Evolutionary conservation across 441 rosid genomes (phyloP).

Genomic region (Arabidopsis lyrata): DNA sequence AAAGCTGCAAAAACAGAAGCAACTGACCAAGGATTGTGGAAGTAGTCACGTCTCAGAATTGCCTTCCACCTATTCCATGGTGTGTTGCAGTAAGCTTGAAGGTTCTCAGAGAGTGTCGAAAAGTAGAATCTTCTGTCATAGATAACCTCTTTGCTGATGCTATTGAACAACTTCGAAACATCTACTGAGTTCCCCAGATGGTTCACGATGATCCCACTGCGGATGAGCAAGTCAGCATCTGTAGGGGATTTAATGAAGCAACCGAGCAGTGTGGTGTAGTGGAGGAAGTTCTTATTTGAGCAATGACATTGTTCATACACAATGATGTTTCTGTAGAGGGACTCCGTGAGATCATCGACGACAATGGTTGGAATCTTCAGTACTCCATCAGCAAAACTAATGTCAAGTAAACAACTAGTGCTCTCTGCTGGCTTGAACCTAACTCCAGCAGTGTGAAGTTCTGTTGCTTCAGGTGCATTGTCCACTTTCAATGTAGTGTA

Average conservation of each 20-base stretch:
- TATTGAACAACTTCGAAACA: slow-evolving; percentile 37
- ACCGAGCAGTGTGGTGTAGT: slow-evolving; percentile 31
- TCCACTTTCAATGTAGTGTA: neutral
- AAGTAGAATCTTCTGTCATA: slow-evolving; percentile 27
- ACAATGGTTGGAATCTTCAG: slow-evolving; percentile 17
- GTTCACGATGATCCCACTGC: slow-evolving; percentile 33
- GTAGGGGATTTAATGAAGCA: slow-evolving; percentile 26
- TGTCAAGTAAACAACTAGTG: slow-evolving; percentile 13
- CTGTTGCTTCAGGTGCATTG: slow-evolving; percentile 23
- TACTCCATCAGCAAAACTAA: slow-evolving; percentile 27
- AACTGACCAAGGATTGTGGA: slow-evolving; percentile 37
- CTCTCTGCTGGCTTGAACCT: slow-evolving; percentile 14
- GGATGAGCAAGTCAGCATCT: slow-evolving; percentile 38
- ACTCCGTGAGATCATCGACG: slow-evolving; percentile 35
- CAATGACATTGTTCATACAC: slow-evolving; percentile 38
- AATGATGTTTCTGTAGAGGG: slow-evolving; percentile 30
- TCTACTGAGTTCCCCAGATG: slow-evolving; percentile 36
- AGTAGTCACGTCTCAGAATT: slow-evolving; percentile 33
- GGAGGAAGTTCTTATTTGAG: slow-evolving; percentile 25
- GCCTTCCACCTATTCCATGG: slow-evolving; percentile 44
- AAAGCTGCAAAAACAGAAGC: slow-evolving; percentile 34
- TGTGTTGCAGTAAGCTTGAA: slow-evolving; percentile 36
- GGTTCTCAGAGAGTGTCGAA: slow-evolving; percentile 15
- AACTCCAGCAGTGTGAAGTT: slow-evolving; percentile 37
- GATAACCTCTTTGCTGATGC: slow-evolving; percentile 28